Evolutionary conservation across 177 flowering plant species (phyloP).

Genomic region (Vitis hybrid): DNA sequence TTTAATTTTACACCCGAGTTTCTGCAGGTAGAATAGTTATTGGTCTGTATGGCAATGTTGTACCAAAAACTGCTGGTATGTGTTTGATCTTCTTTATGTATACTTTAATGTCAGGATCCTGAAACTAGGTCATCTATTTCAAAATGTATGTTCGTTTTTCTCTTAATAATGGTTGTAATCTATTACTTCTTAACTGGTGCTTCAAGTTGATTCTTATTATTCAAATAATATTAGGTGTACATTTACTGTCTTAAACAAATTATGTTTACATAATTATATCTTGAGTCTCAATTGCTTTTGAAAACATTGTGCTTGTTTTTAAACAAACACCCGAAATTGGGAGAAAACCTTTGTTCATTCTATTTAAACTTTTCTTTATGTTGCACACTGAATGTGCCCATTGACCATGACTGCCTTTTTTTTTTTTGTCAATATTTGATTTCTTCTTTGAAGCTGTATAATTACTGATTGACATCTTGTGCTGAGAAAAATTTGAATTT

Average conservation of each 20-base stretch:
- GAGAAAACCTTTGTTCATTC: not conserved
- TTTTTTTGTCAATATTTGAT: not conserved
- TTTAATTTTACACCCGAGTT: not conserved
- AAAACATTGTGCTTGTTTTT: not conserved
- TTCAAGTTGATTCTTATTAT: not conserved
- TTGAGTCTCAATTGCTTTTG: not conserved
- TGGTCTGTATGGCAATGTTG: slow-evolving; percentile 89
- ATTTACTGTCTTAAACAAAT: not conserved
- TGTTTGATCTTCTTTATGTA: slow-evolving; percentile 3
- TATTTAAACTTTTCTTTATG: not conserved
- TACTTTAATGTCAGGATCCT: not conserved
- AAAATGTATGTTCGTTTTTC: not conserved
- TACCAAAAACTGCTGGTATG: slow-evolving; percentile 94
- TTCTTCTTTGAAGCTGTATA: not conserved
- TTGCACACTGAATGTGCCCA: not conserved
- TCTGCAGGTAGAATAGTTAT: slow-evolving; percentile 89
- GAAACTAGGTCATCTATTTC: not conserved
- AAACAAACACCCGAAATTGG: not conserved
- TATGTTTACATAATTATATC: too few relatives aligned
- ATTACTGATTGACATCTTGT: not conserved
- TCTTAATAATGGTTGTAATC: not conserved
- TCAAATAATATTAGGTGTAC: not conserved
- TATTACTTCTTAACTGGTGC: not conserved
- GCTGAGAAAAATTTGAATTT: not conserved
- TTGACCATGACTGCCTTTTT: not conserved